Percentiles rank a stretch among this genome's conserved stretches.
Conservation (phyloP, 805 yeast species). For the Suhomyces pyralidae region DNA sequence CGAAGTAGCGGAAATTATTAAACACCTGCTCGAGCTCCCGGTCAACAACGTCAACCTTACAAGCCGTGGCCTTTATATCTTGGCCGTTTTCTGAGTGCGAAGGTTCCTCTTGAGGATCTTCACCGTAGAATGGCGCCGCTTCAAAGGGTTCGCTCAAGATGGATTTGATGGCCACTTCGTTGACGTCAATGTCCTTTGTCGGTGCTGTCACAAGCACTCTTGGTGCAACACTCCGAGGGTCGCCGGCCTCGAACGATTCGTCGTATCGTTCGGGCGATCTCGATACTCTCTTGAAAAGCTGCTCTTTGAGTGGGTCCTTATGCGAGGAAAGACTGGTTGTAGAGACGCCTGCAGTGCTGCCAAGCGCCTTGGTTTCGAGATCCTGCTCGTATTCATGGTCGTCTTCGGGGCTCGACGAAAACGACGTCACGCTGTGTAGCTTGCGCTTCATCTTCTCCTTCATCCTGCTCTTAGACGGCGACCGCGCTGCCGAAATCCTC, state of each 20-base stretch:
- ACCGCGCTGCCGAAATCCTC: slow-evolving; percentile 3
- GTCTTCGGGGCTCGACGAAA: slow-evolving; percentile 5
- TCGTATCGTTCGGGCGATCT: slow-evolving; percentile 2
- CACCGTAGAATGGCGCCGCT: slow-evolving; percentile 3
- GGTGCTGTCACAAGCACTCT: slow-evolving; percentile 3
- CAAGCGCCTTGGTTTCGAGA: background rate
- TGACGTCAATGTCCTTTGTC: slow-evolving; percentile 1
- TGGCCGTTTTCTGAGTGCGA: slow-evolving; percentile 3
- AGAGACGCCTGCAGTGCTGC: background rate
- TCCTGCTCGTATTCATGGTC: background rate
- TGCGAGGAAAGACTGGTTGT: background rate
- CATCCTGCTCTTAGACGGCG: slow-evolving; percentile 3
- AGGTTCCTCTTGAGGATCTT: background rate
- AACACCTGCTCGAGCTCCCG: slow-evolving; percentile 3
- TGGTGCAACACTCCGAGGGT: background rate
- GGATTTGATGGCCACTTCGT: slow-evolving; percentile 1
- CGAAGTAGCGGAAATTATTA: slow-evolving; percentile 14
- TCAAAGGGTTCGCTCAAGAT: background rate
- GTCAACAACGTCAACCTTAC: background rate
- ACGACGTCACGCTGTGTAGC: background rate
- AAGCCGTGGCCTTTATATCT: background rate
- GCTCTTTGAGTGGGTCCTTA: slow-evolving; percentile 4
- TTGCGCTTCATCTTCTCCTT: slow-evolving; percentile 9
- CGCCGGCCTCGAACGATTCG: background rate
- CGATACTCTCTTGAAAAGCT: slow-evolving; percentile 8